phyloP scores from a whole-genome alignment of 1,139 yeast genomes.

The Magnusiomyces suaveolens region DNA sequence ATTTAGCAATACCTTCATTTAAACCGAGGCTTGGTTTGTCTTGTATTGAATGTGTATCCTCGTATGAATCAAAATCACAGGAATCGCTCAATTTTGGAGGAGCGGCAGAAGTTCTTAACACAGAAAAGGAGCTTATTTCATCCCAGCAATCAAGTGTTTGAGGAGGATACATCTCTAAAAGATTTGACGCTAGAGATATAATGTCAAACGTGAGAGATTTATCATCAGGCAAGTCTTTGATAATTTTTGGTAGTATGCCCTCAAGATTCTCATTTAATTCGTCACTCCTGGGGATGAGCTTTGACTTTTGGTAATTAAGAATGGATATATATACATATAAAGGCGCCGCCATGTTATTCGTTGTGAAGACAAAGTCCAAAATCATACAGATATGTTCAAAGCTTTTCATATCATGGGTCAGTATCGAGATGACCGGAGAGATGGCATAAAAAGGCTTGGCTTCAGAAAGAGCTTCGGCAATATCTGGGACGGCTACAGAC shows the following conservation, averaged over 20 bases:
- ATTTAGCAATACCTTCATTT: background rate
- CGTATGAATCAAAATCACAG: constrained; percentile 9
- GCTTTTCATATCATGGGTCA: constrained; percentile 59
- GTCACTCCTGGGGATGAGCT: constrained; percentile 24
- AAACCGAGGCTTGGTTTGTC: background rate
- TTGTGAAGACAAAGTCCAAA: constrained; percentile 55
- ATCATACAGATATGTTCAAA: constrained; percentile 43
- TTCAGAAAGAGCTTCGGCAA: constrained; percentile 42
- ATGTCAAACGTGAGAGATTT: constrained; percentile 17
- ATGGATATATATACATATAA: constrained; percentile 53
- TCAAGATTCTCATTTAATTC: constrained; percentile 22
- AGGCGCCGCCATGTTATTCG: constrained; percentile 36
- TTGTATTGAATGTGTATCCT: background rate
- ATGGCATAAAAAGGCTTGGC: constrained; percentile 54
- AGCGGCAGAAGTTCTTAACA: constrained; percentile 21
- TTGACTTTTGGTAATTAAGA: constrained; percentile 36
- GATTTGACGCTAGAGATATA: constrained; percentile 16
- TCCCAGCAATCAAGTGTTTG: constrained; percentile 19
- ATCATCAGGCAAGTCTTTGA: constrained; percentile 22
- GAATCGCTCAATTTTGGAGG: constrained; percentile 10
- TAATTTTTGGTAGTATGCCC: constrained; percentile 27
- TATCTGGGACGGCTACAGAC: constrained; percentile 39
- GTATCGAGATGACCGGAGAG: constrained; percentile 67
- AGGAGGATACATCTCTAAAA: constrained; percentile 22
- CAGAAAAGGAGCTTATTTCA: constrained; percentile 24